A percentile compares a stretch with the other conserved stretches of the same genome.
Evolutionary conservation across 2,329 filamentous ascomycete species (phyloP).

Genomic region (Diplodia scrobiculata): DNA sequence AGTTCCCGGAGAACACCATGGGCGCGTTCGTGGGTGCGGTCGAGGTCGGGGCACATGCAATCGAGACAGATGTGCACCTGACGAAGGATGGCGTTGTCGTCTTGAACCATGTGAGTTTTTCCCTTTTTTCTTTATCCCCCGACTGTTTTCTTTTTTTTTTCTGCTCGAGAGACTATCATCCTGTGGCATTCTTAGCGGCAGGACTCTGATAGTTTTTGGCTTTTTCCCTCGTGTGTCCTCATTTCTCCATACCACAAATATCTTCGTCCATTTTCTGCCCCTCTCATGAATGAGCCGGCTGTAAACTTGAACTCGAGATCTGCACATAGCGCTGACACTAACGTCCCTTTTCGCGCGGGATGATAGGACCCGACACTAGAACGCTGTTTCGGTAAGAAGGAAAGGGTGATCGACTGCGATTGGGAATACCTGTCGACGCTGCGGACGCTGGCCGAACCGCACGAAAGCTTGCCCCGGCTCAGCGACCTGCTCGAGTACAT

Average conservation of each 20-base stretch:
- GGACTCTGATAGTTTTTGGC: no score
- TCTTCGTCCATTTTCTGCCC: background rate
- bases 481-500: constrained; percentile 74
- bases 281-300: background rate
- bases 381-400: constrained; percentile 76
- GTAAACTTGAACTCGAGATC: background rate
- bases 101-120: constrained; percentile 62
- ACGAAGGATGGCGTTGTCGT: constrained; percentile 82
- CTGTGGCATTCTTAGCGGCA: no score
- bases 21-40: constrained; percentile 74
- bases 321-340: background rate
- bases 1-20: constrained; percentile 84
- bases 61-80: constrained; percentile 88
- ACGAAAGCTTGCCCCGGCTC: constrained; percentile 72
- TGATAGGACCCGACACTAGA: constrained; percentile 66
- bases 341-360: background rate
- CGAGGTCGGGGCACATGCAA: constrained; percentile 71
- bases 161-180: background rate
- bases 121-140: constrained; percentile 46
- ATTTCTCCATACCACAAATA: background rate
- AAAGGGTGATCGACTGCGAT: constrained; percentile 72
- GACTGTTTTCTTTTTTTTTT: background rate
- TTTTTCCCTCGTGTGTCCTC: constrained; percentile 34
- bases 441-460: constrained; percentile 67
- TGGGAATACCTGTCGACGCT: constrained; percentile 73